A percentile compares a stretch with the other conserved stretches of the same genome.
phyloP scores from a whole-genome alignment of 2,329 filamentous ascomycete species.

The Cladosporium velox region DNA sequence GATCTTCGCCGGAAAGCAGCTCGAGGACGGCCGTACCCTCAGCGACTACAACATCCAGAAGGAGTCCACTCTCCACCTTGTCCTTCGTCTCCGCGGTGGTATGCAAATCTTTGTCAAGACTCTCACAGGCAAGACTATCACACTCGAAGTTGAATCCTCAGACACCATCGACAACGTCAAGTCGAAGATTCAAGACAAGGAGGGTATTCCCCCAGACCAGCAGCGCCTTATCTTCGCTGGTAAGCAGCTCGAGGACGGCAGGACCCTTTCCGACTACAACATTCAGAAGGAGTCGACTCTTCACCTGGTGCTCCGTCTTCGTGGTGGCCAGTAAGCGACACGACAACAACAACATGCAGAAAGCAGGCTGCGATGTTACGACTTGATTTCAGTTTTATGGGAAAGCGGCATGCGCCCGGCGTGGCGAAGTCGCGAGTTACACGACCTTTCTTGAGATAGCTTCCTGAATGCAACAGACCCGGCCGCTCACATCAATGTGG shows the following conservation, averaged over 20 bases:
- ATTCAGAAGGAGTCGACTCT: constrained; percentile 74
- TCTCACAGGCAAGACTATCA: constrained; percentile 99
- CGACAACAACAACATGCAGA: background rate
- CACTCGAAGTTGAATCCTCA: constrained; percentile 95
- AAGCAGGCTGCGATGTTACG: constrained; percentile 18
- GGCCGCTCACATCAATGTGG: background rate
- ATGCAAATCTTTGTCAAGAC: constrained; percentile 88
- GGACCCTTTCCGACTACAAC: constrained; percentile 89
- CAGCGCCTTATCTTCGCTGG: constrained; percentile 94
- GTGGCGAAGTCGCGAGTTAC: constrained; percentile 13
- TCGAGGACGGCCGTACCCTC: constrained; percentile 82
- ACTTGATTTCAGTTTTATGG: constrained; percentile 8
- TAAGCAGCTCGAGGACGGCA: constrained; percentile 92
- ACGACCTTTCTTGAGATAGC: constrained; percentile 17
- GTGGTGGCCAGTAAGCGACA: constrained; percentile 53
- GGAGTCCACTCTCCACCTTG: constrained; percentile 94
- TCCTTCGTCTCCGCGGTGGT: constrained; percentile 94
- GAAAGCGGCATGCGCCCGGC: constrained; percentile 7
- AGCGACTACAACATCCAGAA: constrained; percentile 96
- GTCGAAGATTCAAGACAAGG: constrained; percentile 98
- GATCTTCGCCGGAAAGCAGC: constrained; percentile 51
- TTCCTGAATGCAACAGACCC: constrained; percentile 11
- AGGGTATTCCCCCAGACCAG: constrained; percentile 94
- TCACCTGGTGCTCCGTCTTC: constrained; percentile 64
- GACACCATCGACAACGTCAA: constrained; percentile 99